A percentile compares a stretch with the other conserved stretches of the same genome.
Evolutionary conservation across 371 early-diverging fungal genomes (phyloP).

Genomic region (Saksenaea oblongispora): DNA sequence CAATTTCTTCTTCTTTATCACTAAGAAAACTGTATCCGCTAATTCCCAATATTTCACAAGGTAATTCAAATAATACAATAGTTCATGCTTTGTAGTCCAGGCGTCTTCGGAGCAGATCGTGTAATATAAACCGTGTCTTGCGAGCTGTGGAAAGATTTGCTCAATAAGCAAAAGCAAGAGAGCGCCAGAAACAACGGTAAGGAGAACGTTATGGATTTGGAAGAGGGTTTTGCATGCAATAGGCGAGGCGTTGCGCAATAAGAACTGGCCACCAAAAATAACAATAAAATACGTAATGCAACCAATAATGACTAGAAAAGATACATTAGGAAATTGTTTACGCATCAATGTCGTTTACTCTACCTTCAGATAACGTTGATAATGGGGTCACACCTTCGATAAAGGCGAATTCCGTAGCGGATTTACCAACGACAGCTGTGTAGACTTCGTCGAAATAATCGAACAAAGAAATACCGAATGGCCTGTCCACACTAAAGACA

Average conservation of each 20-base stretch:
- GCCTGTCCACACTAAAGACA: conserved; percentile 26
- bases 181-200: conserved; percentile 65
- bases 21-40: conserved; percentile 34
- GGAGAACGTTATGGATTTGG: conserved; percentile 73
- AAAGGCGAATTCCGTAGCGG: conserved; percentile 20
- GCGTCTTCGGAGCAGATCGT: conserved; percentile 64
- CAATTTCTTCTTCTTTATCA: conserved; percentile 34
- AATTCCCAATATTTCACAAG: conserved; percentile 86
- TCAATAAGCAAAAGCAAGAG: conserved; percentile 68
- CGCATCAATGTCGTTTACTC: background rate
- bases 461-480: conserved; percentile 58
- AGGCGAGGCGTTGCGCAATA: conserved; percentile 58
- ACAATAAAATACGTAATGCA: conserved; percentile 64
- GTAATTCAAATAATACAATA: conserved; percentile 84
- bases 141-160: conserved; percentile 64
- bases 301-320: conserved; percentile 47
- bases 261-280: conserved; percentile 70
- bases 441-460: conserved; percentile 49
- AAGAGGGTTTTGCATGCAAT: conserved; percentile 64
- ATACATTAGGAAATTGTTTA: background rate
- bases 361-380: conserved; percentile 31
- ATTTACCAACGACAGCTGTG: conserved; percentile 39
- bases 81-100: conserved; percentile 72
- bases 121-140: conserved; percentile 65
- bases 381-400: conserved; percentile 21